Conservation (phyloP, 768 basidiomycete genomes). For the Mycena vulgaris region DNA sequence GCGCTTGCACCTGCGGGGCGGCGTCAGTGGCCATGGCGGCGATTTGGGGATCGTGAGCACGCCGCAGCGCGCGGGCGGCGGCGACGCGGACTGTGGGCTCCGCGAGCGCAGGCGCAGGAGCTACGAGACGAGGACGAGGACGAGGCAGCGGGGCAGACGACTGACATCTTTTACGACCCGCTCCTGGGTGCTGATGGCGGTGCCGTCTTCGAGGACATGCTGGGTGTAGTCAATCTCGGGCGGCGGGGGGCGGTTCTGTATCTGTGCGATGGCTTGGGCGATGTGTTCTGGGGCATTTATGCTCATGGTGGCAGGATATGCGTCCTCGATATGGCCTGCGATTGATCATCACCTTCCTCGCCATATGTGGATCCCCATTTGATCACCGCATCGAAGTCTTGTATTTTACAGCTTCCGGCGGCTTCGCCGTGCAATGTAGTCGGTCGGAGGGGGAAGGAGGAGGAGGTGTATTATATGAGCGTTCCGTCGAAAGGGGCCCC, state of each 20-base stretch:
- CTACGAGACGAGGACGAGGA: background rate
- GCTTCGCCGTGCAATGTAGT: no score
- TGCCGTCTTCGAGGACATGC: conserved; percentile 94
- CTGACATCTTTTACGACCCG: conserved; percentile 96
- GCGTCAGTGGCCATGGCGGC: conserved; percentile 1
- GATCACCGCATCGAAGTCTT: background rate
- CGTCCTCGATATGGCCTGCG: background rate
- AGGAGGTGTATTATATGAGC: no score
- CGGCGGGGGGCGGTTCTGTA: conserved; percentile 60
- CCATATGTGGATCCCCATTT: conserved; percentile 4
- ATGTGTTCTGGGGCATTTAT: conserved; percentile 57
- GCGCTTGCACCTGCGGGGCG: conserved; percentile 89
- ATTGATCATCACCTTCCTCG: conserved; percentile 7
- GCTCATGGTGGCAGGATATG: conserved; percentile 21
- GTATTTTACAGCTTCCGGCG: no score
- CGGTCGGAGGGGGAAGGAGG: no score
- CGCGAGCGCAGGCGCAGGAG: background rate
- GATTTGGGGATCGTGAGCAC: conserved; percentile 14
- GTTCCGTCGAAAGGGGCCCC: no score
- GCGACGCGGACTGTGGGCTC: background rate
- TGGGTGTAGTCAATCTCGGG: conserved; percentile 91
- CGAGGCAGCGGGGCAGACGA: conserved; percentile 19
- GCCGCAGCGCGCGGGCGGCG: background rate
- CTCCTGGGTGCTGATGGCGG: conserved; percentile 92
- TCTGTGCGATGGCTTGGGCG: conserved; percentile 77